Evolutionary conservation across 2,329 filamentous ascomycete genomes (phyloP).

Genomic region (Alternaria atra): DNA sequence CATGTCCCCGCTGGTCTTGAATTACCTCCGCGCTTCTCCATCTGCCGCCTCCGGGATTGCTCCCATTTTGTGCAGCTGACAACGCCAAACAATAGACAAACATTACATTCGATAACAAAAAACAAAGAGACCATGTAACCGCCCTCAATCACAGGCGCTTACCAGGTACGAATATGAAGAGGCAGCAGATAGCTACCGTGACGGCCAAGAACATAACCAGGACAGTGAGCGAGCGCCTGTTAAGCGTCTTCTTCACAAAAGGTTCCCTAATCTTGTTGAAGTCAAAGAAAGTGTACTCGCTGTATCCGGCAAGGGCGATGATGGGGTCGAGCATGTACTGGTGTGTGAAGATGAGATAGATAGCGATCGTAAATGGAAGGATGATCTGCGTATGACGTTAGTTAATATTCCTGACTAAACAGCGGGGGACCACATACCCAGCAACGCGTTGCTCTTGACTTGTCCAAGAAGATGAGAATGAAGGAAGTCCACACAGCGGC

Average conservation of each 20-base stretch:
- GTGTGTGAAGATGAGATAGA: slow-evolving; percentile 78
- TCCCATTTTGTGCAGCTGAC: slow-evolving; percentile 14
- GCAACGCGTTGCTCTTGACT: slow-evolving; percentile 75
- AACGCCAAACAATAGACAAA: slow-evolving; percentile 26
- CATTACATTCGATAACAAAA: slow-evolving; percentile 28
- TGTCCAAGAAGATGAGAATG: slow-evolving; percentile 88
- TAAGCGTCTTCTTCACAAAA: slow-evolving; percentile 85
- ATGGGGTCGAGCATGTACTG: slow-evolving; percentile 96
- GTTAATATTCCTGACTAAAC: neutral
- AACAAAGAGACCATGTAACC: neutral
- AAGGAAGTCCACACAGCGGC: slow-evolving; percentile 94
- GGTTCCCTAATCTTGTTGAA: slow-evolving; percentile 89
- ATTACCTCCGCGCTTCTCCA: slow-evolving; percentile 11
- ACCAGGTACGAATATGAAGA: slow-evolving; percentile 96
- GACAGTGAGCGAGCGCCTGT: slow-evolving; percentile 83
- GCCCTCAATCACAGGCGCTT: slow-evolving; percentile 68
- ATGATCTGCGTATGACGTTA: slow-evolving; percentile 66
- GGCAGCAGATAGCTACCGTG: slow-evolving; percentile 81
- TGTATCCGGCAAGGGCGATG: slow-evolving; percentile 86
- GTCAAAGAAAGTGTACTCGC: slow-evolving; percentile 95
- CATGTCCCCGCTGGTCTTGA: slow-evolving; percentile 14
- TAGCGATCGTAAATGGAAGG: slow-evolving; percentile 87
- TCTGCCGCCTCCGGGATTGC: slow-evolving; percentile 5
- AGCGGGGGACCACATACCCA: slow-evolving; percentile 71
- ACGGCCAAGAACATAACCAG: slow-evolving; percentile 77